Evolutionary conservation across 2,329 filamentous ascomycete species (phyloP).

Genomic region (Phymatotrichopsis omnivora): DNA sequence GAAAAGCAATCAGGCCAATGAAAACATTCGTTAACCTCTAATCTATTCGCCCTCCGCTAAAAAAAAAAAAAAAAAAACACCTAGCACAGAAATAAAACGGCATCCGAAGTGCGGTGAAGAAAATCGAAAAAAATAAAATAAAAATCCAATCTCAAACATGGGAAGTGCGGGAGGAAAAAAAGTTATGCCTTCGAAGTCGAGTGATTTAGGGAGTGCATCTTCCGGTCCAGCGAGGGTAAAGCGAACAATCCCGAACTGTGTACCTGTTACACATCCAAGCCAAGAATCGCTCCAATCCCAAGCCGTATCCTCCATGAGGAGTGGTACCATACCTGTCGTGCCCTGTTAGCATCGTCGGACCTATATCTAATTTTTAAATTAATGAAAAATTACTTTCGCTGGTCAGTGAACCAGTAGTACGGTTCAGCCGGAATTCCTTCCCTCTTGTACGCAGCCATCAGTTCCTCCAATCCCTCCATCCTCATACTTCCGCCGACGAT

Average conservation of each 20-base stretch:
- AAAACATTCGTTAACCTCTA: too few relatives aligned
- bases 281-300: constrained; percentile 73
- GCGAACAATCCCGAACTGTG: constrained; percentile 52
- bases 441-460: constrained; percentile 77
- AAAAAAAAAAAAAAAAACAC: too few relatives aligned
- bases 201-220: constrained; percentile 66
- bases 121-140: too few relatives aligned
- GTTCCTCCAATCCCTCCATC: constrained; percentile 81
- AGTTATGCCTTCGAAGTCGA: too few relatives aligned
- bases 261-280: constrained; percentile 56
- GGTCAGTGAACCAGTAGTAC: constrained; percentile 99
- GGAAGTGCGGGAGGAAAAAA: too few relatives aligned
- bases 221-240: constrained; percentile 74
- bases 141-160: too few relatives aligned
- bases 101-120: too few relatives aligned
- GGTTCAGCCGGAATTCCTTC: constrained; percentile 73
- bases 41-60: too few relatives aligned
- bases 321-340: constrained; percentile 68
- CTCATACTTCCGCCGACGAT: constrained; percentile 96
- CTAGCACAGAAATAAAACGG: too few relatives aligned
- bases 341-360: constrained; percentile 10
- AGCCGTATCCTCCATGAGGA: constrained; percentile 84
- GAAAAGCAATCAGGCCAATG: too few relatives aligned
- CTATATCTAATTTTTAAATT: not conserved
- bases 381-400: constrained; percentile 65